These are phyloP conservation scores for Populus hybrid DNA, from an alignment of 441 rosid species.

Conservation along the genomic window DNA sequence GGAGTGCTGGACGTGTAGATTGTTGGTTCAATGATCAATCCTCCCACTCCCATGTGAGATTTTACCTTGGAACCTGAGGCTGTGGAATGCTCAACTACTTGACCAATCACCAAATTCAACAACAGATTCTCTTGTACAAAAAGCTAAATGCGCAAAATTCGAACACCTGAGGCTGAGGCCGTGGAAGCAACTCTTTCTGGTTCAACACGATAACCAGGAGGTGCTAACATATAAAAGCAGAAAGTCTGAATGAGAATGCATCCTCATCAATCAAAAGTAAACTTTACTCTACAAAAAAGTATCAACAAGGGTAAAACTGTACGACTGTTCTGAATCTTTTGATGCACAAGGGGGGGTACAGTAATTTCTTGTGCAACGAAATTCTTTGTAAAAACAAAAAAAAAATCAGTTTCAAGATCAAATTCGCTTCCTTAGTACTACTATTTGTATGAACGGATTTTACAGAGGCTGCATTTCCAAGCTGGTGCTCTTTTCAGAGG, in stretches of 20 bases:
- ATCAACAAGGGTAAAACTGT: neutral
- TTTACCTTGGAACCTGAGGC: too few relatives aligned
- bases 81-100: too few relatives aligned
- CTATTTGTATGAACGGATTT: slow-evolving; percentile 15
- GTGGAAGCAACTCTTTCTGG: neutral
- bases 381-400: neutral
- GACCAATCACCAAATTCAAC: too few relatives aligned
- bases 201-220: neutral
- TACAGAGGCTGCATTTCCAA: slow-evolving; percentile 81
- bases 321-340: neutral
- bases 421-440: slow-evolving; percentile 2
- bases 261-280: neutral
- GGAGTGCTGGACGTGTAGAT: too few relatives aligned
- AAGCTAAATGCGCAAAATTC: neutral
- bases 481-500: slow-evolving; percentile 49
- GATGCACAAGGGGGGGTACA: neutral
- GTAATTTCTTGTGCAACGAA: neutral
- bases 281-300: neutral
- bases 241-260: neutral
- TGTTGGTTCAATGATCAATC: too few relatives aligned
- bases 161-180: neutral
- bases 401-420: neutral
- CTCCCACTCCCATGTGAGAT: too few relatives aligned
- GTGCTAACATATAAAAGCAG: neutral
- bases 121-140: too few relatives aligned